Percentiles rank a stretch among this genome's conserved stretches.
phyloP scores from a whole-genome alignment of 1,284 basidiomycete genomes.

The Ganoderma multipileum region DNA sequence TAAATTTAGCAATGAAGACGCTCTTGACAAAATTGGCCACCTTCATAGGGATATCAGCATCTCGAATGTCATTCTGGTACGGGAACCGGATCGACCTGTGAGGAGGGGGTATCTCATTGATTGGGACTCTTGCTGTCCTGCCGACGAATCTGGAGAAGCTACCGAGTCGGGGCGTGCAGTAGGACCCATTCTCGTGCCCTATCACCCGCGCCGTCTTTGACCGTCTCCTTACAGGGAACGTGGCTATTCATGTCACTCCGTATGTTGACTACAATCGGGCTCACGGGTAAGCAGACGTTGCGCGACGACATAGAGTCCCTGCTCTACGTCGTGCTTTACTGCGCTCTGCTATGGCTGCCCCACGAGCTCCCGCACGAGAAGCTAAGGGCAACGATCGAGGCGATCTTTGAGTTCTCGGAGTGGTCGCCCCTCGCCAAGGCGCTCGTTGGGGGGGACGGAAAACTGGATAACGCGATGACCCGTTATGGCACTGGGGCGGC shows the following conservation, averaged over 20 bases:
- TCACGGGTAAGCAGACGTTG: not conserved
- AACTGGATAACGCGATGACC: not conserved
- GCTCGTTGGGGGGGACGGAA: not conserved
- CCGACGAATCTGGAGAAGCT: slow-evolving; percentile 7
- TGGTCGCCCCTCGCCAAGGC: too few relatives aligned
- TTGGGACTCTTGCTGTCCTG: slow-evolving; percentile 15
- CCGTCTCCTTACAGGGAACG: slow-evolving; percentile 17
- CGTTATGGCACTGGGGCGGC: not conserved
- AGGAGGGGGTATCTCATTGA: slow-evolving; percentile 20
- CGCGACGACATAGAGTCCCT: slow-evolving; percentile 28
- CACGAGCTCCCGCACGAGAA: too few relatives aligned
- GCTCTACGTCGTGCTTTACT: slow-evolving; percentile 26
- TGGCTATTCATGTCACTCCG: slow-evolving; percentile 20
- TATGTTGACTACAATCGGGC: not conserved
- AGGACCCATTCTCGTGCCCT: too few relatives aligned
- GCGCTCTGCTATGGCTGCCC: slow-evolving; percentile 13
- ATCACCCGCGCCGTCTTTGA: too few relatives aligned
- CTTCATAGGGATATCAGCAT: slow-evolving; percentile 23
- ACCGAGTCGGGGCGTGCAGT: not conserved
- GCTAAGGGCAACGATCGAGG: too few relatives aligned
- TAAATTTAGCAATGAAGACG: too few relatives aligned
- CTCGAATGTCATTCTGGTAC: slow-evolving; percentile 21
- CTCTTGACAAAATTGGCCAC: too few relatives aligned
- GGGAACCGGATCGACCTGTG: not conserved
- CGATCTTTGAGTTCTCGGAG: too few relatives aligned